Conservation (phyloP, 148 eudicot genomes). For the Rhododendron ovatum region DNA sequence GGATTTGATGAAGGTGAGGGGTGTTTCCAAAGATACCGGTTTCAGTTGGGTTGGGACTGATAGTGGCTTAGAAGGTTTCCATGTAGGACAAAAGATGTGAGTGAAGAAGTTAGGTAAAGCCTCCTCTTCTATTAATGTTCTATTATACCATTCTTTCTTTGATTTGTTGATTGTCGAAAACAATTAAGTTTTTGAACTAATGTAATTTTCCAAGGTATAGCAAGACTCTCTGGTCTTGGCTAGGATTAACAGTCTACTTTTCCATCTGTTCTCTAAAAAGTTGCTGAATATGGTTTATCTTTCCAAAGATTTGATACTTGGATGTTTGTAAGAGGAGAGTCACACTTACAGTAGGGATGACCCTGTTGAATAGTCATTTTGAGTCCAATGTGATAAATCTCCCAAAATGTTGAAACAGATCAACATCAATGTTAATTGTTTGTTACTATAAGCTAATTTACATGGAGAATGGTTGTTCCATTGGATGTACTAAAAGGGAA, state of each 20-base stretch:
- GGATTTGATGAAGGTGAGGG: constrained; percentile 75
- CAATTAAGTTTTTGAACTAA: background rate
- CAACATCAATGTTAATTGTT: background rate
- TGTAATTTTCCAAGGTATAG: background rate
- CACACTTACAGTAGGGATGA: background rate
- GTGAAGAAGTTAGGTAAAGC: background rate
- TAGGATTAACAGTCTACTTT: background rate
- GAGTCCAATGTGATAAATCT: background rate
- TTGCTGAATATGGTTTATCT: background rate
- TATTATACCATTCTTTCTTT: background rate
- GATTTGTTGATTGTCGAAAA: background rate
- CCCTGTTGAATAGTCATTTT: background rate
- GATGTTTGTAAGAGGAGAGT: background rate
- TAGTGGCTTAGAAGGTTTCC: constrained; percentile 36
- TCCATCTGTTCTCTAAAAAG: background rate
- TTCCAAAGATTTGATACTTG: background rate
- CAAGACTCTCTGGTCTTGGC: background rate
- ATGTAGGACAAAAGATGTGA: constrained; percentile 34
- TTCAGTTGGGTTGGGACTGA: constrained; percentile 75
- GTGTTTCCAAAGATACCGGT: constrained; percentile 65
- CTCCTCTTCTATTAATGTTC: background rate
- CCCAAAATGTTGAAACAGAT: background rate
- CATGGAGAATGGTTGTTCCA: background rate
- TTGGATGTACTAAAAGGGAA: background rate
- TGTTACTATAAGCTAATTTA: background rate